Conservation (phyloP, 179 eudicot species). For the Heliamphora ciliata region DNA sequence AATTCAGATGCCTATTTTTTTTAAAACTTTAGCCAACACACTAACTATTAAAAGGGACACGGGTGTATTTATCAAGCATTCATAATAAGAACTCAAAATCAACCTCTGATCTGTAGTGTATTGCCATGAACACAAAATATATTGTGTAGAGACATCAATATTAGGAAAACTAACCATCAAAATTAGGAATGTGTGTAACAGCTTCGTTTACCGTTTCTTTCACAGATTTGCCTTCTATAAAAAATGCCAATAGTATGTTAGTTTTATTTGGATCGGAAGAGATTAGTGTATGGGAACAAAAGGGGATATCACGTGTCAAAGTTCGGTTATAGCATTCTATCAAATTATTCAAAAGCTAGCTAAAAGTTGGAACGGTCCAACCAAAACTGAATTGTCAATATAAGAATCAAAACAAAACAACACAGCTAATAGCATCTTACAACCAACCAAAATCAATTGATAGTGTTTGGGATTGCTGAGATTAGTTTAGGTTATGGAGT, state of each 20-base stretch:
- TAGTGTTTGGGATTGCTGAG: too few species aligned
- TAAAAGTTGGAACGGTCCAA: too few species aligned
- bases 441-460: too few species aligned
- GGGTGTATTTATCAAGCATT: not conserved
- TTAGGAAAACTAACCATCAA: conserved; percentile 34
- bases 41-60: too few species aligned
- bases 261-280: not conserved
- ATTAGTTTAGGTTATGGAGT: too few species aligned
- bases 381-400: too few species aligned
- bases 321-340: not conserved
- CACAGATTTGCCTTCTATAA: conserved; percentile 40
- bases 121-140: not conserved
- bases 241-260: not conserved
- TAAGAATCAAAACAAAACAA: too few species aligned
- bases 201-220: conserved; percentile 68
- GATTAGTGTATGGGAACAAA: not conserved
- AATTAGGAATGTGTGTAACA: conserved; percentile 51
- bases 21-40: too few species aligned
- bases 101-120: conserved; percentile 11
- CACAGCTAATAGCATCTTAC: too few species aligned
- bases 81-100: conserved; percentile 27
- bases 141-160: not conserved
- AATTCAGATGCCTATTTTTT: too few species aligned
- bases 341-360: too few species aligned
- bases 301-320: not conserved